Conservation (phyloP, 768 basidiomycete genomes). For the Termitomyces sp. region DNA sequence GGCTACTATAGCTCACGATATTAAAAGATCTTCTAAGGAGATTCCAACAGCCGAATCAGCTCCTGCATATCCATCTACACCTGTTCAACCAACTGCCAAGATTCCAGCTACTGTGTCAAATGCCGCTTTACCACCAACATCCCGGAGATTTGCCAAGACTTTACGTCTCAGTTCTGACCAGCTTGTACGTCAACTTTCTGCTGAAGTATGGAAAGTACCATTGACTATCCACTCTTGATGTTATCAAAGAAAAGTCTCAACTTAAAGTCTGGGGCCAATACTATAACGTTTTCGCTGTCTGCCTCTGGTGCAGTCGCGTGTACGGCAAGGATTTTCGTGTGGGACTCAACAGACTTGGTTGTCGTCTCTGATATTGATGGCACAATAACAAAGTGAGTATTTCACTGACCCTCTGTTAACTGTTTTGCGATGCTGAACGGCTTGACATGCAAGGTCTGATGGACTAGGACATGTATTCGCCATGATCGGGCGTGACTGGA, state of each 20-base stretch:
- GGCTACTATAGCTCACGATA: not conserved
- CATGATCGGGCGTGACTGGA: conserved; percentile 98
- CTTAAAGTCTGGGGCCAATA: conserved; percentile 82
- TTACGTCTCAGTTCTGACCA: conserved; percentile 92
- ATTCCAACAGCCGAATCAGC: conserved; percentile 26
- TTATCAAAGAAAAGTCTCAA: conserved; percentile 80
- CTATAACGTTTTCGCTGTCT: conserved; percentile 90
- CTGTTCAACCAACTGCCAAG: conserved; percentile 27
- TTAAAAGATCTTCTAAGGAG: conserved; percentile 10
- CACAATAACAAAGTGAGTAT: conserved; percentile 87
- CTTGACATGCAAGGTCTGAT: conserved; percentile 61
- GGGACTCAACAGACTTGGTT: conserved; percentile 87
- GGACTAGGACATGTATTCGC: conserved; percentile 95
- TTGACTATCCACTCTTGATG: not conserved
- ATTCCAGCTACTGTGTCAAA: not conserved
- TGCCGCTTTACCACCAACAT: conserved; percentile 11
- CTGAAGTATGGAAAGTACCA: not conserved
- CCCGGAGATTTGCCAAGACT: conserved; percentile 80
- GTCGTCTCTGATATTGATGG: conserved; percentile 98
- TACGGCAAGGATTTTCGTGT: conserved; percentile 90
- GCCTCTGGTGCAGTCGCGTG: conserved; percentile 78
- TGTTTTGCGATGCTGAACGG: not conserved
- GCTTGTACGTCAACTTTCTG: conserved; percentile 47
- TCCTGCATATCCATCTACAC: conserved; percentile 41
- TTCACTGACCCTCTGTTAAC: not conserved